These are phyloP conservation scores for Aspergillus sp. DNA, from an alignment of 2,329 filamentous ascomycete genomes.

Conservation along the genomic window DNA sequence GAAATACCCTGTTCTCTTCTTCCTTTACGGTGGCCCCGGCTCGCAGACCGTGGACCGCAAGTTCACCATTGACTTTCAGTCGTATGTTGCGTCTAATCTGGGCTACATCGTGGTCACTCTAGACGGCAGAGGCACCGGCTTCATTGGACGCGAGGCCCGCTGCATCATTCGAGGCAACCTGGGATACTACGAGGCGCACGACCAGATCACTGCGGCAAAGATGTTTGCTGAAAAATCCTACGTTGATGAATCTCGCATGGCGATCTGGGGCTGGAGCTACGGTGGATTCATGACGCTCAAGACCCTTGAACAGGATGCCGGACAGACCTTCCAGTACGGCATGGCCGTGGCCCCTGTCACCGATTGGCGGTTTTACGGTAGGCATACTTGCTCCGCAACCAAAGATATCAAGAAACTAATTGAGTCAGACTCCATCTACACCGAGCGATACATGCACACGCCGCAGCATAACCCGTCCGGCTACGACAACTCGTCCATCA, in stretches of 20 bases:
- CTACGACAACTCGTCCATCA: constrained; percentile 73
- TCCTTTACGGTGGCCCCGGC: constrained; percentile 91
- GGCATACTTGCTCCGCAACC: constrained; percentile 1
- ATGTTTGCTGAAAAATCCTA: constrained; percentile 79
- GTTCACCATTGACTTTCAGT: constrained; percentile 85
- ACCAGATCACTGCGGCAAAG: constrained; percentile 88
- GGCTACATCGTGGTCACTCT: constrained; percentile 95
- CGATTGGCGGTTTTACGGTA: constrained; percentile 88
- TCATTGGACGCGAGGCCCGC: constrained; percentile 77
- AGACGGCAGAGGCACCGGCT: constrained; percentile 90
- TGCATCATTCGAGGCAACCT: constrained; percentile 80
- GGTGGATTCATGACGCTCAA: constrained; percentile 95
- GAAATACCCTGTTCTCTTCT: constrained; percentile 91
- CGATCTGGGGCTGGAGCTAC: constrained; percentile 98
- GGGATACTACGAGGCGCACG: constrained; percentile 77
- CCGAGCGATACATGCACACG: constrained; percentile 84
- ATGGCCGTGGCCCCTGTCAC: constrained; percentile 99
- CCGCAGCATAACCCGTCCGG: constrained; percentile 77
- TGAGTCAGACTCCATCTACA: constrained; percentile 34
- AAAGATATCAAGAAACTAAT: constrained; percentile 1
- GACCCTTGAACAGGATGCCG: constrained; percentile 86
- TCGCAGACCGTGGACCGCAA: constrained; percentile 81
- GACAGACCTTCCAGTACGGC: constrained; percentile 87
- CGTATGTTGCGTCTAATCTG: constrained; percentile 78
- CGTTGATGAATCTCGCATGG: constrained; percentile 76